These are phyloP conservation scores for Picochlorum costavermella DNA, from an alignment of 139 green algal genomes.

Conservation along the genomic window DNA sequence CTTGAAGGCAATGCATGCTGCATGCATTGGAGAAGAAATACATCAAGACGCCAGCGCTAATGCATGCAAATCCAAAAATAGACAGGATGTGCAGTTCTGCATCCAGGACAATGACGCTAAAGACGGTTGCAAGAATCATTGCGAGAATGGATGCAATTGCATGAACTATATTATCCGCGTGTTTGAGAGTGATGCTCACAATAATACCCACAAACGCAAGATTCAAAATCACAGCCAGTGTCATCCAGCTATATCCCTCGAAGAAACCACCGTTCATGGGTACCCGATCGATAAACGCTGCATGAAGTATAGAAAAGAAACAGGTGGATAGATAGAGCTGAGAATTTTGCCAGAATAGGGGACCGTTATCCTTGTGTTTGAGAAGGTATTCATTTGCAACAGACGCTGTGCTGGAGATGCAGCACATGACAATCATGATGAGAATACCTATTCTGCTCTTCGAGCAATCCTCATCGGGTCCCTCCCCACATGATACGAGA, in stretches of 20 bases:
- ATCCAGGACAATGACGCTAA: background rate
- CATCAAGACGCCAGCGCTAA: background rate
- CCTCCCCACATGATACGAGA: background rate
- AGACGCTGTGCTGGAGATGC: background rate
- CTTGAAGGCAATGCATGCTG: too few species aligned
- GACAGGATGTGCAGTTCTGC: background rate
- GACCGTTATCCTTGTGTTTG: background rate
- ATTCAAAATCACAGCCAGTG: background rate
- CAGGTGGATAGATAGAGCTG: background rate
- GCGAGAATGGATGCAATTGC: background rate
- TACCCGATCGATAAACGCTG: background rate
- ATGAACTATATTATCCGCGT: conserved; percentile 4
- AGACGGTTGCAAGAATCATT: background rate
- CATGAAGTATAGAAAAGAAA: background rate
- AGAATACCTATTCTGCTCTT: background rate
- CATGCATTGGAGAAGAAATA: background rate
- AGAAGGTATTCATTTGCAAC: background rate
- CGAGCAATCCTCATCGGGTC: background rate
- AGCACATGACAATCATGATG: conserved; percentile 1
- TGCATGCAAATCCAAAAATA: background rate
- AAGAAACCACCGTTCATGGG: conserved; percentile 1
- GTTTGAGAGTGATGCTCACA: background rate
- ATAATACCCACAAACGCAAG: background rate
- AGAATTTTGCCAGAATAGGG: background rate
- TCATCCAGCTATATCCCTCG: background rate